Evolutionary conservation across 495 filamentous ascomycete species (phyloP), one percentile per base, ranked within the genome.

Genomic region (Thermothielavioides terrestris): DNA sequence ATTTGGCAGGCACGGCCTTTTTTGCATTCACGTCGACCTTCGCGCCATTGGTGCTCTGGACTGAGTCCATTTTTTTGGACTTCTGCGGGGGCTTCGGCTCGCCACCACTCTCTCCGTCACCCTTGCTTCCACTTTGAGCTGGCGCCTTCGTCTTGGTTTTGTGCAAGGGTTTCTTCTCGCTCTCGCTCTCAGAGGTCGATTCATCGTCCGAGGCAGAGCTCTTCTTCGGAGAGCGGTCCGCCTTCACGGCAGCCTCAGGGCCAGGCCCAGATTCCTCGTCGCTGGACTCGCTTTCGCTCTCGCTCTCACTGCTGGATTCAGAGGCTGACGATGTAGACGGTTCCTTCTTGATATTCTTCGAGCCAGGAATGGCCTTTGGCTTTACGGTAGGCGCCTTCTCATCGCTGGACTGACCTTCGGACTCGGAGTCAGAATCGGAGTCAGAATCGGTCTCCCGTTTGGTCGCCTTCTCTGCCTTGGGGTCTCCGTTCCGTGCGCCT

Each of bases 51-150:
- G 50, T 15, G 23, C 6, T 39, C 34, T 25, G 18, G 11, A 30
- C 38, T 11, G 52, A 31, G 8, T 38, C 47, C 20, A 42, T 48
- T n/a, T 44, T 39, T 12, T 58, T 58, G 40, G 40, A 21, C 15
- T 57, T 60, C 50, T 27, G 23, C 25, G 23, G n/a, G 10, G 41
- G 35, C 42, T 11, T 52, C 40, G 31, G 34, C 41, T 63, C 59
- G 2, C 60, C 62, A 7, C 60, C 56, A 26, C 59, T 63, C 22
- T 62, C 64, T 32, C 53, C 59, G 21, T 63, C 60, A 32, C 50
- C 57, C 21, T 66, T 50, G 49, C 56, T 46, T 50, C 47, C 50
- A 15, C 58, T 61, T 22, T 62, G 20, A n/a, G 27, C 32, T 9
- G 47, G 27, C 6, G 36, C 41, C 25, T 49, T 50, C 20, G 46